phyloP scores from a whole-genome alignment of 257 asterid species.

The Prunella vulgaris region DNA sequence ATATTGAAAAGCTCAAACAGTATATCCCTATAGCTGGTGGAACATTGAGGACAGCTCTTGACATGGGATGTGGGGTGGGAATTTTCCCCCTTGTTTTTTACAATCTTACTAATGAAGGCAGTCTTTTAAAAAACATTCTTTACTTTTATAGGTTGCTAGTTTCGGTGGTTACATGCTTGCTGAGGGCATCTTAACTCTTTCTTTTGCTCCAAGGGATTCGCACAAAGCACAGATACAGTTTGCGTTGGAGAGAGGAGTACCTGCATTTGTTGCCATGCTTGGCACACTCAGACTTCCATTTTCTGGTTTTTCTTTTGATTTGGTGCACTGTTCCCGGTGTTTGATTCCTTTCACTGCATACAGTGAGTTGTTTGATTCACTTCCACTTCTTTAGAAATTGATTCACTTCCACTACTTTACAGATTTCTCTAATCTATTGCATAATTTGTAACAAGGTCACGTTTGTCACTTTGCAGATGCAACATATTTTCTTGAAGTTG shows the following conservation, averaged over 20 bases:
- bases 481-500: constrained; percentile 93
- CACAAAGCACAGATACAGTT: constrained; percentile 95
- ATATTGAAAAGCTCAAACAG: constrained; percentile 91
- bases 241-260: constrained; percentile 95
- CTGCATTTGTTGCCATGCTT: constrained; percentile 97
- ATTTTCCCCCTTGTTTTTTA: not conserved
- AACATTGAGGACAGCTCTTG: constrained; percentile 88
- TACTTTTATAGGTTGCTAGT: constrained; percentile 82
- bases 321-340: constrained; percentile 96
- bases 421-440: constrained; percentile 5
- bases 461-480: constrained; percentile 60
- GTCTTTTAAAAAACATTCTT: constrained; percentile 1
- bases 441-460: constrained; percentile 15
- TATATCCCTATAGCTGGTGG: constrained; percentile 89
- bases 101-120: not conserved
- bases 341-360: constrained; percentile 92
- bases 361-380: constrained; percentile 72
- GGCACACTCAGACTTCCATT: constrained; percentile 95
- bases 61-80: constrained; percentile 97
- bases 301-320: constrained; percentile 85
- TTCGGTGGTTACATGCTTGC: constrained; percentile 91
- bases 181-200: constrained; percentile 75
- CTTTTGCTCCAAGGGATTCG: constrained; percentile 98
- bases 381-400: constrained; percentile 1
- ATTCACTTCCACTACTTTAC: not conserved